Percentiles rank a stretch among this genome's conserved stretches.
Conservation (phyloP, 2,329 filamentous ascomycete genomes). For the Aspergillus sp. region DNA sequence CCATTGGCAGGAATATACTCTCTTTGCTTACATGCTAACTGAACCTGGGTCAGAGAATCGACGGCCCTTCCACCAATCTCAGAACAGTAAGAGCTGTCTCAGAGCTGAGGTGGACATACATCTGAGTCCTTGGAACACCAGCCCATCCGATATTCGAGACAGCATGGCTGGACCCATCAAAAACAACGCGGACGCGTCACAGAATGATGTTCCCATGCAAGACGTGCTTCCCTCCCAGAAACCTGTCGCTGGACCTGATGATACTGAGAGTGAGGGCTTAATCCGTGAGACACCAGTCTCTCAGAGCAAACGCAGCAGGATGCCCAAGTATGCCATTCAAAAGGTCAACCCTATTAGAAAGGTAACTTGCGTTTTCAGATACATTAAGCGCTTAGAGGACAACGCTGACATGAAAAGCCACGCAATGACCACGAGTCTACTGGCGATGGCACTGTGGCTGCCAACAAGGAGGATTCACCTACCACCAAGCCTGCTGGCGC, state of each 20-base stretch:
- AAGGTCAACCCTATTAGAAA: too few species aligned
- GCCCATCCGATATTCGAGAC: not conserved
- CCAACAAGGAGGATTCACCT: too few species aligned
- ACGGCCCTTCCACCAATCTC: not conserved
- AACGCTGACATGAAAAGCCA: too few species aligned
- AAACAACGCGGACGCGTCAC: not conserved
- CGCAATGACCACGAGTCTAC: too few species aligned
- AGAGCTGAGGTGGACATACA: too few species aligned
- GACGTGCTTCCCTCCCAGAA: not conserved
- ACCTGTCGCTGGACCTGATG: not conserved
- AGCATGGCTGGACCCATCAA: not conserved
- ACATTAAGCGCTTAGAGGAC: too few species aligned
- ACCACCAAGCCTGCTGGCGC: too few species aligned
- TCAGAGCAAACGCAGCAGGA: not conserved
- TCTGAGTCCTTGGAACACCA: too few species aligned
- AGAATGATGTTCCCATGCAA: not conserved
- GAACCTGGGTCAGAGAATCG: not conserved
- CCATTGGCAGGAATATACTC: not conserved
- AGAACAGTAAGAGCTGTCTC: not conserved
- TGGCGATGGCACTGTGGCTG: too few species aligned
- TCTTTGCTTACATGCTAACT: not conserved
- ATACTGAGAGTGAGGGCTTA: not conserved
- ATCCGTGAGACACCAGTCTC: not conserved
- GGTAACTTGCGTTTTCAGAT: too few species aligned
- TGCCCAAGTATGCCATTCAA: too few species aligned